A percentile compares a stretch with the other conserved stretches of the same genome.
Conservation (phyloP, 2,329 filamentous ascomycete species). For the Fusarium guadeloupense region DNA sequence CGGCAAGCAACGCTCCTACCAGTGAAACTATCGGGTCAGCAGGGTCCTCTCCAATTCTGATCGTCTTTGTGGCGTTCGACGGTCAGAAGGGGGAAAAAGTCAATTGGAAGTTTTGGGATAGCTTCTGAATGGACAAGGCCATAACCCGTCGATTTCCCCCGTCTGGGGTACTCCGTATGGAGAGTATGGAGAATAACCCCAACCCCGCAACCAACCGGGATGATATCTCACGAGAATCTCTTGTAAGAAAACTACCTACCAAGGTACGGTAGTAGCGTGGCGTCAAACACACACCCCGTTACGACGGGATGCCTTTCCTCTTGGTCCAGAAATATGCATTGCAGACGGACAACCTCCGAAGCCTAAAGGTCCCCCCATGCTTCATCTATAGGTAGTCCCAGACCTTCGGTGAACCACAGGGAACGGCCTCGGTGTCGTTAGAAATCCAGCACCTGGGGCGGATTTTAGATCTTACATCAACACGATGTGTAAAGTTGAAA, state of each 20-base stretch:
- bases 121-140: too few species aligned
- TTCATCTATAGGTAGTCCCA: slow-evolving; percentile 15
- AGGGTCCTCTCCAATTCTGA: too few species aligned
- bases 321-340: not conserved
- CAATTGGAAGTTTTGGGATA: too few species aligned
- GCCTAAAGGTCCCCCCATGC: slow-evolving; percentile 22
- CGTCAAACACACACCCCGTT: slow-evolving; percentile 22
- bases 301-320: slow-evolving; percentile 9
- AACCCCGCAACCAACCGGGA: slow-evolving; percentile 11
- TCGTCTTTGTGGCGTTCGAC: too few species aligned
- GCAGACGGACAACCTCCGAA: slow-evolving; percentile 35
- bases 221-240: slow-evolving; percentile 22
- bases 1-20: too few species aligned
- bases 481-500: not conserved
- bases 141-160: not conserved
- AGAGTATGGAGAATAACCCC: slow-evolving; percentile 18
- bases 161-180: slow-evolving; percentile 17
- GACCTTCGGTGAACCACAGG: slow-evolving; percentile 26
- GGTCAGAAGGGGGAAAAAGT: too few species aligned
- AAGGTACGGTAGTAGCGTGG: slow-evolving; percentile 13
- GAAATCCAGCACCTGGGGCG: slow-evolving; percentile 2
- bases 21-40: too few species aligned
- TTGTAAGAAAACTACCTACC: not conserved
- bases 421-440: slow-evolving; percentile 11
- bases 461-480: slow-evolving; percentile 30